Base-by-base conservation (phyloP, 805 yeast genomes). In the Saccharomycopsis vini region DNA sequence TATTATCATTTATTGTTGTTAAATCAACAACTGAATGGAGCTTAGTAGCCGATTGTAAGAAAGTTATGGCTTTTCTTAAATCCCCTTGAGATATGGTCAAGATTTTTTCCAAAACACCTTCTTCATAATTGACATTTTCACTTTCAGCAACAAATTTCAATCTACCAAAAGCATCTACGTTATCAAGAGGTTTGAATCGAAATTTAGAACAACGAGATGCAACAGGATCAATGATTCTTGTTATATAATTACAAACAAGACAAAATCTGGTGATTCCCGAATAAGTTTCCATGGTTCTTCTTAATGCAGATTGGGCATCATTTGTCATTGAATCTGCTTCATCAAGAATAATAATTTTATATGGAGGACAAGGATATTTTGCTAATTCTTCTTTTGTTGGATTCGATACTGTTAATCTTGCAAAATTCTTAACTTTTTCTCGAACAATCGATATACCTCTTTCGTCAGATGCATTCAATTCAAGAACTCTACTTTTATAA, bases 311-410 rank as follows among this genome's bases (percentile, higher is more conserved):
- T 59, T 92, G 98, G 0, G 98, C 98, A 55, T 87, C 97, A 35
- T 86, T 75, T 7, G 98, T 92, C 97, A 92, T 92, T 10, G 95
- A 86, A 61, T 92, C 97, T 1, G 97, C 97, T 62, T 89, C 97
- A 65, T 89, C 97, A 43, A 92, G 64, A 35, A 92, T 85, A 51
- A 92, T 82, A 54, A 92, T 77, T 60, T 92, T 92, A 63, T 85
- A 92, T 4, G 97, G 97, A 1, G 98, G 97, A 58, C 97, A 90
- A 2, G 97, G 96, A 63, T 88, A 89, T 16, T 77, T 72, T 33
- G 66, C 74, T 40, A 73, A 62, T 54, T 83, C 92, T 33, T 78
- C 81, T 13, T 70, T 67, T 1, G 83, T 59, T 1, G 97, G 94
- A 48, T 81, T 82, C 0, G 96, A 81, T 1, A 89, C 86, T 0